A percentile compares a stretch with the other conserved stretches of the same genome.
Conservation (phyloP, 495 filamentous ascomycete genomes). For the Talaromyces stipitatus region DNA sequence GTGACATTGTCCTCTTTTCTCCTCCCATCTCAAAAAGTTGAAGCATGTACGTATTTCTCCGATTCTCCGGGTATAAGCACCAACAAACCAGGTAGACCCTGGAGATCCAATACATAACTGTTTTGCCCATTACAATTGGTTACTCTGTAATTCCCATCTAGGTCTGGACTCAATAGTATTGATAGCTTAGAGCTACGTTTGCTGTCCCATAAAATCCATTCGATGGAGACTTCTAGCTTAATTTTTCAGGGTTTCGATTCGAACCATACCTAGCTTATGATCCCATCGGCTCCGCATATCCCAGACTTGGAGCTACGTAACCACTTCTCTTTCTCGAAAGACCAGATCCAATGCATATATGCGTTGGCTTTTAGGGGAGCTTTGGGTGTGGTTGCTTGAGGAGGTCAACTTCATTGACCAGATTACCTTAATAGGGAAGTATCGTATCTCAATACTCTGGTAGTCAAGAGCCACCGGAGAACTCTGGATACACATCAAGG, state of each 20-base stretch:
- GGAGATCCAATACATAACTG: not conserved
- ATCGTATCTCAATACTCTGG: too few relatives aligned
- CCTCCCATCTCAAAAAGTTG: not conserved
- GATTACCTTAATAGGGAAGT: not conserved
- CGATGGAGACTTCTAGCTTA: not conserved
- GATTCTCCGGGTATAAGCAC: not conserved
- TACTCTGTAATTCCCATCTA: not conserved
- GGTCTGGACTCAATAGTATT: not conserved
- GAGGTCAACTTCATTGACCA: not conserved
- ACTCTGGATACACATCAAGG: too few relatives aligned
- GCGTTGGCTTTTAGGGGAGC: not conserved
- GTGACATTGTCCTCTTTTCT: not conserved
- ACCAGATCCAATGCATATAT: not conserved
- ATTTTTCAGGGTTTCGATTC: too few relatives aligned
- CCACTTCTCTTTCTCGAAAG: too few relatives aligned
- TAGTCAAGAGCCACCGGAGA: too few relatives aligned
- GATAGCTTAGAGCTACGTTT: not conserved
- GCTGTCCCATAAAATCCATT: not conserved
- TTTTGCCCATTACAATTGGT: not conserved
- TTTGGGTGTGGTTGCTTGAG: not conserved
- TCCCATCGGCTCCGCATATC: not conserved
- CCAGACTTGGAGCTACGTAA: not conserved
- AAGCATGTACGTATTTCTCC: not conserved
- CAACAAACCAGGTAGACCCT: not conserved
- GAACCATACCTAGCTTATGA: not conserved